Evolutionary conservation across 495 filamentous ascomycete genomes (phyloP), one percentile per base, ranked within the genome.

Genomic region (Elasticomyces elasticus): DNA sequence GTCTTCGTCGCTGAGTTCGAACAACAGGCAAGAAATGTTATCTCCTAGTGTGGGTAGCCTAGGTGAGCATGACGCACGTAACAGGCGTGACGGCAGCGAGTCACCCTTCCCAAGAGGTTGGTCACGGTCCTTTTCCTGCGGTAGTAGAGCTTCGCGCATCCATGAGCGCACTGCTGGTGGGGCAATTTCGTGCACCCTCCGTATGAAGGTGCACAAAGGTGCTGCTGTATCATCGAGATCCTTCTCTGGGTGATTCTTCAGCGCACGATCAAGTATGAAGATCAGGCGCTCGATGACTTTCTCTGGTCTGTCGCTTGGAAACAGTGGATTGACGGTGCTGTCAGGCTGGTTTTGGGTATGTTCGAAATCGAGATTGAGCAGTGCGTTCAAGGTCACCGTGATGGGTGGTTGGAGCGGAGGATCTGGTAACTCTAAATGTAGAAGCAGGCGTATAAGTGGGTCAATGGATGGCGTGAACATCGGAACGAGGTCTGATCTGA

Each of bases 61-160:
- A 0, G 87, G 75, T 10, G 82, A 86, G 9, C 83, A 86, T 9
- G 86, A 89, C n/a, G 92, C 80, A 17, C 81, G 78, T 15, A 98
- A 74, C 10, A 98, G 74, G 54, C 80, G 78, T 5, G 90, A 84
- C 10, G 94, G 75, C 1, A 98, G 76, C 0, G 82, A 84, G 47
- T 82, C 75, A 10, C 80, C 81, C 43, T 79, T 76, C 27, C 94
- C 92, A 11, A 97, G 82, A 0, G 87, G 86, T 41, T 78, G 72
- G 49, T 77, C 77, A n/a, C 94, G 78, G 55, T 97, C 89, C 42
- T 69, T 73, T 35, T 86, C 78, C n/a, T 84, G 80, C 0, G 94
- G 94, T 0, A 97, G 73, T 5, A 98, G 76, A 31, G 73, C 69
- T 57, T 64, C 70, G 51, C 81, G 78, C 74, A 96, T 83, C 48